phyloP scores from a whole-genome alignment of 2,329 filamentous ascomycete genomes.

The Ascochyta clinopodiicola region DNA sequence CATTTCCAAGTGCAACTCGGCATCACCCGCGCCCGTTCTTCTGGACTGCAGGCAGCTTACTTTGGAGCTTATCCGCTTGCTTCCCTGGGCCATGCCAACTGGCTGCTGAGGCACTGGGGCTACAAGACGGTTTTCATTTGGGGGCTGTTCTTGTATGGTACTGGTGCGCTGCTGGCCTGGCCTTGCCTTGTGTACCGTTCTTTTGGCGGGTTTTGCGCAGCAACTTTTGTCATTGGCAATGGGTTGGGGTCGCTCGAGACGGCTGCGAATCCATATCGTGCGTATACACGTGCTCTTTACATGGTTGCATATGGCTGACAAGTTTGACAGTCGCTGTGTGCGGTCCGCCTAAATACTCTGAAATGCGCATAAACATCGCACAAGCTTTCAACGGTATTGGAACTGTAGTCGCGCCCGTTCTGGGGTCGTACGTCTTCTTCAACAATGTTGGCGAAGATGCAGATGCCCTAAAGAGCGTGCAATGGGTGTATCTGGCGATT shows the following conservation, averaged over 20 bases:
- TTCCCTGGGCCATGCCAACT: slow-evolving; percentile 56
- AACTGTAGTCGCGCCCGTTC: slow-evolving; percentile 64
- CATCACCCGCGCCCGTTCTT: slow-evolving; percentile 54
- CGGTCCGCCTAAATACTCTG: slow-evolving; percentile 65
- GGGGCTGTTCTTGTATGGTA: slow-evolving; percentile 62
- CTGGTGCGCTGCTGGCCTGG: slow-evolving; percentile 66
- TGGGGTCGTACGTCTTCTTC: slow-evolving; percentile 69
- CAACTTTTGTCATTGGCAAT: slow-evolving; percentile 62
- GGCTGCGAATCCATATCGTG: slow-evolving; percentile 59
- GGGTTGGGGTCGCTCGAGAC: slow-evolving; percentile 64
- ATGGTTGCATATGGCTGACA: slow-evolving; percentile 24
- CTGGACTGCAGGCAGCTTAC: slow-evolving; percentile 58
- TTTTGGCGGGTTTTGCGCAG: slow-evolving; percentile 67
- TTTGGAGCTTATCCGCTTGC: slow-evolving; percentile 59
- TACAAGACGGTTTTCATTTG: slow-evolving; percentile 57
- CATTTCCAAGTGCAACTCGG: slow-evolving; percentile 55
- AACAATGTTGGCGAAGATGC: slow-evolving; percentile 58
- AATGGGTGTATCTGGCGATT: slow-evolving; percentile 70
- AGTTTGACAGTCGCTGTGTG: slow-evolving; percentile 51
- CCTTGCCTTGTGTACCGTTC: slow-evolving; percentile 62
- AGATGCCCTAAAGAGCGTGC: slow-evolving; percentile 63
- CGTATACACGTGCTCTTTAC: background rate
- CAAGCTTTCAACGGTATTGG: slow-evolving; percentile 67
- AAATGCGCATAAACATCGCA: slow-evolving; percentile 65
- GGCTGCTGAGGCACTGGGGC: slow-evolving; percentile 57